These are phyloP conservation scores for Ophiocordyceps camponoti-leonardi DNA, from an alignment of 2,329 filamentous ascomycete species.

Conservation along the genomic window DNA sequence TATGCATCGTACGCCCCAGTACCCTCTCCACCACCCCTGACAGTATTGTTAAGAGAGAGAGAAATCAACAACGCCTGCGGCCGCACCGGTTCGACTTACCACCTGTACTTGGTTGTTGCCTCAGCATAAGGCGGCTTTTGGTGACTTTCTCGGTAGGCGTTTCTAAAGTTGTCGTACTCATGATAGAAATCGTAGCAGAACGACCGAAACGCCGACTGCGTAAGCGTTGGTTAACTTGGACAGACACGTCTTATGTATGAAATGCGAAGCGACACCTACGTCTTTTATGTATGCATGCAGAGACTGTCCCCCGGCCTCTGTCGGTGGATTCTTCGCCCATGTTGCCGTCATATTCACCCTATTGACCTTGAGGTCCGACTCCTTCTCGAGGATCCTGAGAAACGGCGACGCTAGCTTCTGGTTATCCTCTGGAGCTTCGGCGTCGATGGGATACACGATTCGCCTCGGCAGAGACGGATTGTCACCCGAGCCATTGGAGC, in stretches of 20 bases:
- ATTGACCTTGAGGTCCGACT: constrained; percentile 6
- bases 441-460: constrained; percentile 12
- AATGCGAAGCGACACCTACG: constrained; percentile 5
- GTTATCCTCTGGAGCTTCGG: constrained; percentile 1
- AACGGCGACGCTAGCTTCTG: constrained; percentile 7
- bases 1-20: no score
- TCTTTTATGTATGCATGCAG: constrained; percentile 12
- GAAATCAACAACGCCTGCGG: background rate
- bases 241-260: background rate
- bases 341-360: constrained; percentile 4
- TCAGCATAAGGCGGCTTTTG: constrained; percentile 12
- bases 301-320: constrained; percentile 5
- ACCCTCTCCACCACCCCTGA: no score
- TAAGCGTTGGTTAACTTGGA: background rate
- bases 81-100: constrained; percentile 8
- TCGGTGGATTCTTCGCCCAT: constrained; percentile 9
- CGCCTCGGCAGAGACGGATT: constrained; percentile 2
- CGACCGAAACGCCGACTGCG: constrained; percentile 12
- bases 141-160: constrained; percentile 9
- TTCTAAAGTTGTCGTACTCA: constrained; percentile 11
- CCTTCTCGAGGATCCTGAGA: constrained; percentile 8
- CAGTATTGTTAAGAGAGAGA: no score
- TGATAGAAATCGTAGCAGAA: constrained; percentile 17
- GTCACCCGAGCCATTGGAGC: background rate
- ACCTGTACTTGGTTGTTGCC: constrained; percentile 10